Conservation (phyloP, 2,329 filamentous ascomycete genomes). For the Colletotrichum phormii region DNA sequence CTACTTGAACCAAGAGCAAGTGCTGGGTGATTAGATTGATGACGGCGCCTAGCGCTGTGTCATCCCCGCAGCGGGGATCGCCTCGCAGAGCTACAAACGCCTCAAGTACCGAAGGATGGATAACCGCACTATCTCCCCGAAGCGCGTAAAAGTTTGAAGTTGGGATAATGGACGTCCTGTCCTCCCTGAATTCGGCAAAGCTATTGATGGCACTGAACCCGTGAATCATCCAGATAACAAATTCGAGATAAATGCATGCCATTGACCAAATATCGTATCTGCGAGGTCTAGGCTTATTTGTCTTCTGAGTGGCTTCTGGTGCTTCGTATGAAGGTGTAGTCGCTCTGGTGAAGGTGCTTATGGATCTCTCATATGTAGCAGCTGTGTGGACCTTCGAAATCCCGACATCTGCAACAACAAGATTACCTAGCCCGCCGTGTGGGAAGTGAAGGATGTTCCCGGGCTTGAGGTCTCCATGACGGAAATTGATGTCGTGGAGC, state of each 20-base stretch:
- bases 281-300: constrained; percentile 28
- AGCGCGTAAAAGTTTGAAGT: not conserved
- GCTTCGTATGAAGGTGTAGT: constrained; percentile 2
- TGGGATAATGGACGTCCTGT: not conserved
- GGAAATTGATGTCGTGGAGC: constrained; percentile 8
- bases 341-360: not conserved
- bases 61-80: not conserved
- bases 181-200: not conserved
- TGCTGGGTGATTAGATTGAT: not conserved
- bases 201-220: constrained; percentile 25
- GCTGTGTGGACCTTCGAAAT: not conserved
- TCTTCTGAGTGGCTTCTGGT: not conserved
- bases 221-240: constrained; percentile 43
- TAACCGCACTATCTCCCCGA: not conserved
- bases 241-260: constrained; percentile 45
- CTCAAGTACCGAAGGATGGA: not conserved
- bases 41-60: not conserved
- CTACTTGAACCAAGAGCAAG: not conserved
- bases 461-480: constrained; percentile 25
- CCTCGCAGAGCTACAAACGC: not conserved
- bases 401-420: constrained; percentile 20
- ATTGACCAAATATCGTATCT: constrained; percentile 47
- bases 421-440: not conserved
- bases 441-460: constrained; percentile 18
- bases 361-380: not conserved